Percentiles rank a stretch among this genome's conserved stretches.
These are phyloP conservation scores for Pyricularia sp. DNA, from an alignment of 2,329 filamentous ascomycete species.

Conservation along the genomic window DNA sequence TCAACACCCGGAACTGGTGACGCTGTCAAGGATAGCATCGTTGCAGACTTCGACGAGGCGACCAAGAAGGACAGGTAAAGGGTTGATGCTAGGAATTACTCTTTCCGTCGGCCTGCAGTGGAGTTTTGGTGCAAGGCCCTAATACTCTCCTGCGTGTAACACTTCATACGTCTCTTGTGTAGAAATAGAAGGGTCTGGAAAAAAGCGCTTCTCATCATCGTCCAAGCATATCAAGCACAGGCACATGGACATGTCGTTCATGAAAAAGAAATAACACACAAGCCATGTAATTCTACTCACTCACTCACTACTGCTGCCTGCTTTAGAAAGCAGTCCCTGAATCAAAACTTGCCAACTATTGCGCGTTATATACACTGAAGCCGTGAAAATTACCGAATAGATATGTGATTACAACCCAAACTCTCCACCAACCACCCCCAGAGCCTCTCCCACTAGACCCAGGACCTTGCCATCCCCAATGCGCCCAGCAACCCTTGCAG, in stretches of 20 bases:
- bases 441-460: conserved; percentile 45
- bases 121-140: not conserved
- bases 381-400: not conserved
- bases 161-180: not conserved
- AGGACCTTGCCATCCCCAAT: conserved; percentile 52
- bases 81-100: not conserved
- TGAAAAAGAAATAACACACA: not conserved
- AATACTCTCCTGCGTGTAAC: not conserved
- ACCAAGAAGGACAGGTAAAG: conserved; percentile 10
- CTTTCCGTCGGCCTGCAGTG: not conserved
- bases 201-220: not conserved
- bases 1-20: conserved; percentile 9
- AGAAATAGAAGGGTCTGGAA: not conserved
- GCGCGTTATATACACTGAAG: not conserved
- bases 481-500: conserved; percentile 45
- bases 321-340: not conserved
- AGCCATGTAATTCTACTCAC: not conserved
- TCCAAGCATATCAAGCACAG: not conserved
- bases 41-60: conserved; percentile 18
- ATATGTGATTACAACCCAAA: conserved; percentile 24
- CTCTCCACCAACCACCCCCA: conserved; percentile 54
- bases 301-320: not conserved
- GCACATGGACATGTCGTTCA: not conserved
- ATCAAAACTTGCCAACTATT: not conserved
- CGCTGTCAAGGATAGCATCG: conserved; percentile 13